Percentiles rank a stretch among this genome's conserved stretches.
Evolutionary conservation across 352 stramenopile species (phyloP).

Genomic region (Globisporangium rhizosaccharum): DNA sequence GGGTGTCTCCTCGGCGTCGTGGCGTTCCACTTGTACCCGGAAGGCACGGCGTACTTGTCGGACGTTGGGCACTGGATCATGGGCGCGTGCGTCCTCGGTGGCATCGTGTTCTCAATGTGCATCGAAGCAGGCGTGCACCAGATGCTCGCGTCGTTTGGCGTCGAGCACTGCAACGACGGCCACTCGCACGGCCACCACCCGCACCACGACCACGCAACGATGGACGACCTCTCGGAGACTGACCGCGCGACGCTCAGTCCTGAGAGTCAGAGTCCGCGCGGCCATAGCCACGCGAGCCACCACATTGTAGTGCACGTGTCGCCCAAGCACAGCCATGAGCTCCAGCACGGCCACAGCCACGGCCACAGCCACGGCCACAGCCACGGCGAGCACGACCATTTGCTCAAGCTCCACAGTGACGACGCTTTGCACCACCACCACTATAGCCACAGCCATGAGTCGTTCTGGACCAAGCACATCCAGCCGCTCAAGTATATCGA

Average conservation of each 20-base stretch:
- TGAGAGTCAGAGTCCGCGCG: constrained; percentile 10
- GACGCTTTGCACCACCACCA: background rate
- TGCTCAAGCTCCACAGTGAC: background rate
- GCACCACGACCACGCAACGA: constrained; percentile 13
- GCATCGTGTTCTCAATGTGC: constrained; percentile 26
- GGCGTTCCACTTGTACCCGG: constrained; percentile 33
- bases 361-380: background rate
- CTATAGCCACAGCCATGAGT: background rate
- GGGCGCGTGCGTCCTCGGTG: constrained; percentile 22
- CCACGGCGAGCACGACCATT: background rate
- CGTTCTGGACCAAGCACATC: constrained; percentile 10
- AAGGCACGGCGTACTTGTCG: constrained; percentile 24
- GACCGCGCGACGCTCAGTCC: constrained; percentile 9
- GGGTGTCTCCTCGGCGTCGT: constrained; percentile 32
- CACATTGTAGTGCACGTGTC: constrained; percentile 6
- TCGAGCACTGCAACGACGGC: constrained; percentile 9
- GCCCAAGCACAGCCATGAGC: background rate
- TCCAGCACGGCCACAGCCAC: constrained; percentile 1
- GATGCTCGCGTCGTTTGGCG: constrained; percentile 21
- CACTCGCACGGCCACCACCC: constrained; percentile 9
- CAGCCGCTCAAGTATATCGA: constrained; percentile 12
- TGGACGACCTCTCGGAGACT: constrained; percentile 4
- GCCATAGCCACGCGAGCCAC: constrained; percentile 16
- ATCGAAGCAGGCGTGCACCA: constrained; percentile 25
- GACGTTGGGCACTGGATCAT: constrained; percentile 28